Base-by-base conservation (phyloP, 2,329 filamentous ascomycete genomes). In the Rhynchosporium graminicola region DNA sequence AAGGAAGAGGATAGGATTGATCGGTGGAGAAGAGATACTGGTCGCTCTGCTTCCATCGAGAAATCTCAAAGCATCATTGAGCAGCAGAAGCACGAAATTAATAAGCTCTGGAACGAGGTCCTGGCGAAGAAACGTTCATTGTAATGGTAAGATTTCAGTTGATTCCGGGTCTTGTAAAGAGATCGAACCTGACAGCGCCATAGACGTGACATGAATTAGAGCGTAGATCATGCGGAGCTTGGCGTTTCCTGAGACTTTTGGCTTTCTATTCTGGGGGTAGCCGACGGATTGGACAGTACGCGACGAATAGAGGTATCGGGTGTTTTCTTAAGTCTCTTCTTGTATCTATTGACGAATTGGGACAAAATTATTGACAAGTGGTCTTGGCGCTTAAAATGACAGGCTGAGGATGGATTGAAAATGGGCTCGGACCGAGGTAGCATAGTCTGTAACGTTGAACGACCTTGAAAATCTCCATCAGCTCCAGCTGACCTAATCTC, bases 1-100 rank as follows among this genome's bases (percentile, higher is more conserved):
- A 91, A 92, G 78, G 91, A 96, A 81, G 75, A 82, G 52, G 84
- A 87, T 62, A 89, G 93, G 72, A 84, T 96, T 73, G 79, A 82
- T 68, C 88, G 92, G 64, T 97, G 92, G 92, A 80, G 82, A 36
- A 5, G 40, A 2, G 58, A 61, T 50, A 40, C 38, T 10, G 45
- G 57, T 12, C 61, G 65, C 29, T 57, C 20, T 33, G 56, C 59
- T 29, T 67, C 65, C 1, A 67, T 67, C 51, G 59, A 59, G 5
- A 60, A 63, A 36, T 48, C 65, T 8, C 9, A 88, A 68, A 77
- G 79, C 59, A 90, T 93, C 70, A 91, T 94, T 75, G 74, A 77
- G 51, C 83, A 87, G 61, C 83, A 96, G 66, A 73, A 81, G 66
- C 78, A 76, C 63, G 88, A 92, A 75, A 82, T 87, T 68, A 63